Evolutionary conservation across 139 green algal genomes (phyloP), one percentile per base, ranked within the genome.

Genomic region (Monoraphidium neglectum): DNA sequence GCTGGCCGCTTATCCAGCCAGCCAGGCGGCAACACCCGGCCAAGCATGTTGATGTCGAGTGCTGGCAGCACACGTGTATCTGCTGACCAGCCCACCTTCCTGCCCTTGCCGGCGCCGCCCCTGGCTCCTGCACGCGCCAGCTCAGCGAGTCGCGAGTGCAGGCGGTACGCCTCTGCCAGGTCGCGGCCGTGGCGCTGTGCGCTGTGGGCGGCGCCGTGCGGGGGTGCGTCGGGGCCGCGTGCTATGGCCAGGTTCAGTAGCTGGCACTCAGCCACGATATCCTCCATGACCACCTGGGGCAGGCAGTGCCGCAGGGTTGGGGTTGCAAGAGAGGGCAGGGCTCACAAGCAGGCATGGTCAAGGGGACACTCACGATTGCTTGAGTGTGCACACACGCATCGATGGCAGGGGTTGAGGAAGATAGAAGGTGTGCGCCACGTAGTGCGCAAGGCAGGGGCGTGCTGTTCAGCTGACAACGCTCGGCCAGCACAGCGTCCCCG

Each of bases 251-350:
- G 32, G 16, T 53, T 67, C 21, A 67, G n/a, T 35, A 33, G 36
- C 62, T 53, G 21, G 15, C 70, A 57, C 12, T 88, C 72, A 2
- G 26, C 67, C 46, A 90, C 74, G 37, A 84, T 38, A 40, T 86
- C 84, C 67, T 90, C 83, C 72, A 90, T 86, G 16, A 69, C 66
- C 59, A 89, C 86, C 77, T 90, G 76, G 30, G 83, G 36, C 33
- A 68, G 74, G 0, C 86, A 84, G 35, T 90, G 76, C 61, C n/a
- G n/a, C n/a, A n/a, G n/a, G n/a, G n/a, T n/a, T n/a, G n/a, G 90
- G 51, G 30, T 86, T 76, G 28, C 65, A 33, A 13, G 80, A 84
- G 47, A 75, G 62, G 4, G 77, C 54, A 28, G 77, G 80, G 23
- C 40, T 68, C 33, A 79, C 40, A 51, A 72, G 54, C 24, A 79